Base-by-base conservation (phyloP, 2,329 filamentous ascomycete species). In the Diaporthe nobilis region DNA sequence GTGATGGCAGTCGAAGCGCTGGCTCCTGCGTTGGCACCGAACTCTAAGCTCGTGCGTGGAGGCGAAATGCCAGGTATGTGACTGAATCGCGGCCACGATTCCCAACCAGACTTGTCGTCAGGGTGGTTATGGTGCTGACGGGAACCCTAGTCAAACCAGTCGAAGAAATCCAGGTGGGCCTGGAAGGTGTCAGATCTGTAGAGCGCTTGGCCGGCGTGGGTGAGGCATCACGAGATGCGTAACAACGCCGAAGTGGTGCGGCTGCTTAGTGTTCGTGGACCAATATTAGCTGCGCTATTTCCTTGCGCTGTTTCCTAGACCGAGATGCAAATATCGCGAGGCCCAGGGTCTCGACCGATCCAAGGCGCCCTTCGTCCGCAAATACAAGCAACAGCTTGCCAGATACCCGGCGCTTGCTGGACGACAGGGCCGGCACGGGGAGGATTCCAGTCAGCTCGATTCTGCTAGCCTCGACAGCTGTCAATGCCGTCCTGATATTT, bases 41-140 rank as follows among this genome's bases (percentile, higher is more conserved):
- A 70, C 49, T 70, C 65, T 70, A 70, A 55, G 65, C 47, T 42
- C 34, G 13, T 22, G 31, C n/a, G 49, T n/a, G 10, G 9, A 53
- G 34, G 49, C 34, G 22, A 20, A 51, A 37, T 20, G 31, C 44
- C 31, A 39, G 63, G 47, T 53, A 12, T 53, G 22, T 37, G 65
- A 42, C 65, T 55, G 65, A 70, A 53, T 70, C 65, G 65, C 22
- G 65, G 65, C 65, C 65, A 17, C 31, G 63, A 53, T 25, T 68
- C 63, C 31, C 63, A 68, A 47, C 47, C 63, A 10, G 47, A 25
- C 63, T 68, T 25, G 28, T 68, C 20, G 28, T 37, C 31, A 51
- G 44, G 44, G 28, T 7, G 31, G 47, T 20, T 12, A 31, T 39
- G 25, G 47, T 51, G 63, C 47, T 34, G 22, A 53, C 47, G 0